Base-by-base conservation (phyloP, 495 filamentous ascomycete genomes). In the Annulohypoxylon stygium region DNA sequence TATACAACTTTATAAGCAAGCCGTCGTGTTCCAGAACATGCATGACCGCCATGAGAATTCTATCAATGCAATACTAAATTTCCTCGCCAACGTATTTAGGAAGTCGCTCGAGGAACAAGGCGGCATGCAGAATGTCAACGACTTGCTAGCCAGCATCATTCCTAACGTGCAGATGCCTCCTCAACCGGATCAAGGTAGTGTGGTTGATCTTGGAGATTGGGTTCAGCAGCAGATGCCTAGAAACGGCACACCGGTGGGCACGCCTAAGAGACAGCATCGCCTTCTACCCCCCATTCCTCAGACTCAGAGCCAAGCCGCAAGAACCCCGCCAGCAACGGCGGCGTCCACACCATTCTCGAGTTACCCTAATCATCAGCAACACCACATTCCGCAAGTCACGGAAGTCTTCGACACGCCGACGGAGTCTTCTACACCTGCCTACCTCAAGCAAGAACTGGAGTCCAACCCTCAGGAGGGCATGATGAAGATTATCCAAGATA, bases 11-110 rank as follows among this genome's bases (percentile, higher is more conserved):
- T 97, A 93, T 73, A 90, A 94, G 41, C 96, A 98, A 79, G 94
- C 95, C 0, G 86, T 91, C 48, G 91, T 92, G 62, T 98, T 98
- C 80, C 94, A 97, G 78, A 91, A 89, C 36, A 88, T 96, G 77
- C 96, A 99, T 76, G 94, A 95, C 58, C 91, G 97, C 34, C 96
- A 99, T 76, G 97, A 99, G 79, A 97, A 94, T 75, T 97, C 94
- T 9, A 99, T 99, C 78, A 98, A 97, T 75, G 96, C 97, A 25
- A 98, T 99, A 72, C 85, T 99, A 14, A 97, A 94, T 34, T 99
- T 98, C 79, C 87, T 99, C 2, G 97, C 96, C 16, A 98, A 96
- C 8, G 93, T 99, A 8, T 99, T 98, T 84, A 93, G 96, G 74
- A 92, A 88, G 63, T 87, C 86, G 63, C 77, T 89, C 53, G 87